A percentile compares a stretch with the other conserved stretches of the same genome.
Conservation (phyloP, 768 basidiomycete genomes). For the Termitomyces titanicus region DNA sequence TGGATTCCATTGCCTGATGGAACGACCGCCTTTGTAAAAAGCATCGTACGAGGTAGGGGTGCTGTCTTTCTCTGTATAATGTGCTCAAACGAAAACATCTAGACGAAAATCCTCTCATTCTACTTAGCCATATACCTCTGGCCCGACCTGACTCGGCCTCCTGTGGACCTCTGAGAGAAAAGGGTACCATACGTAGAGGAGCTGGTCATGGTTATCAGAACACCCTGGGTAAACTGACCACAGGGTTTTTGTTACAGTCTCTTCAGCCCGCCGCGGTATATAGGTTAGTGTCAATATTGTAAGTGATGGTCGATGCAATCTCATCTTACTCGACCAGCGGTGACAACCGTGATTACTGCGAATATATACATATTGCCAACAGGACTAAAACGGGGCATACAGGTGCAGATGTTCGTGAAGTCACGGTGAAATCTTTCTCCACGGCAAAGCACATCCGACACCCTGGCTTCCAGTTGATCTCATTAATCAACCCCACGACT, state of each 20-base stretch:
- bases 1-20: slow-evolving; percentile 56
- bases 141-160: slow-evolving; percentile 66
- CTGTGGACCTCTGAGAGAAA: slow-evolving; percentile 78
- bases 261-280: slow-evolving; percentile 69
- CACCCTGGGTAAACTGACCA: slow-evolving; percentile 76
- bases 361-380: slow-evolving; percentile 50
- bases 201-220: slow-evolving; percentile 83
- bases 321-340: slow-evolving; percentile 41
- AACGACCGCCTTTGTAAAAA: slow-evolving; percentile 57
- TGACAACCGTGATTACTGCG: slow-evolving; percentile 92
- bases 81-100: slow-evolving; percentile 4
- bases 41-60: slow-evolving; percentile 36
- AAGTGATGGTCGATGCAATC: not conserved
- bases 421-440: slow-evolving; percentile 88
- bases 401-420: slow-evolving; percentile 51
- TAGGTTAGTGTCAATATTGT: slow-evolving; percentile 42
- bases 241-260: slow-evolving; percentile 62
- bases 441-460: slow-evolving; percentile 64
- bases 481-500: slow-evolving; percentile 41
- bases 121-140: slow-evolving; percentile 87
- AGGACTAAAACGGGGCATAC: slow-evolving; percentile 17
- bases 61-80: not conserved
- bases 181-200: slow-evolving; percentile 65
- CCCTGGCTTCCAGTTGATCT: slow-evolving; percentile 86
- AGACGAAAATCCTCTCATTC: slow-evolving; percentile 48